Conservation (phyloP, 2,329 filamentous ascomycete species). For the Magnaporthales sp. region DNA sequence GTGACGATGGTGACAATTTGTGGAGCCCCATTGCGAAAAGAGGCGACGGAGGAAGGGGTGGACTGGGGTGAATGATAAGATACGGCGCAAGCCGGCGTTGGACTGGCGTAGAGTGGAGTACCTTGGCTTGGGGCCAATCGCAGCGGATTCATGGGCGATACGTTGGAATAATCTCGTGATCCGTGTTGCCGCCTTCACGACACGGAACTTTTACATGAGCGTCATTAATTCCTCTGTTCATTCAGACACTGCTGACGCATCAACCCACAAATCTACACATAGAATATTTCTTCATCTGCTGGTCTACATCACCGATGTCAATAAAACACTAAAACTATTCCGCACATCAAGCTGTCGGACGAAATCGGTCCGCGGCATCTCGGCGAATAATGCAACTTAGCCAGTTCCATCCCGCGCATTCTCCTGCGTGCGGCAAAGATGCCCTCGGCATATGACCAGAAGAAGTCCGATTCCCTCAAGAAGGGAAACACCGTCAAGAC, state of each 20-base stretch:
- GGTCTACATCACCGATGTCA: not conserved
- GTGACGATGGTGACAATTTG: not conserved
- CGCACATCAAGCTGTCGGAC: not conserved
- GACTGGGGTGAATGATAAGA: not conserved
- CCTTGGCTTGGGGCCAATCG: not conserved
- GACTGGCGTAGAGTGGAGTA: not conserved
- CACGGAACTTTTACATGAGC: not conserved
- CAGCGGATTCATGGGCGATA: not conserved
- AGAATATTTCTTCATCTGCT: not conserved
- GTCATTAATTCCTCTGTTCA: not conserved
- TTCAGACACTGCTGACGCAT: not conserved
- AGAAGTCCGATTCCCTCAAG: conserved; percentile 37
- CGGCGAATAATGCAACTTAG: not conserved
- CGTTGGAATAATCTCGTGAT: not conserved
- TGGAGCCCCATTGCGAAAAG: not conserved
- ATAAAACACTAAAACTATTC: not conserved
- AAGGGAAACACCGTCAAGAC: conserved; percentile 54
- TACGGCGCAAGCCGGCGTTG: not conserved
- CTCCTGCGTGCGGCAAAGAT: conserved; percentile 21
- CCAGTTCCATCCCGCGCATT: not conserved
- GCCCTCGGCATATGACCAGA: conserved; percentile 30
- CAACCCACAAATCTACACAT: not conserved
- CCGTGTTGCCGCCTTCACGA: not conserved
- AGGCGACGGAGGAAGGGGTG: not conserved
- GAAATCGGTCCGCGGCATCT: not conserved